These are phyloP conservation scores for Acanthamoeba divionensis DNA, from an alignment of 208 protist genomes.

Conservation along the genomic window DNA sequence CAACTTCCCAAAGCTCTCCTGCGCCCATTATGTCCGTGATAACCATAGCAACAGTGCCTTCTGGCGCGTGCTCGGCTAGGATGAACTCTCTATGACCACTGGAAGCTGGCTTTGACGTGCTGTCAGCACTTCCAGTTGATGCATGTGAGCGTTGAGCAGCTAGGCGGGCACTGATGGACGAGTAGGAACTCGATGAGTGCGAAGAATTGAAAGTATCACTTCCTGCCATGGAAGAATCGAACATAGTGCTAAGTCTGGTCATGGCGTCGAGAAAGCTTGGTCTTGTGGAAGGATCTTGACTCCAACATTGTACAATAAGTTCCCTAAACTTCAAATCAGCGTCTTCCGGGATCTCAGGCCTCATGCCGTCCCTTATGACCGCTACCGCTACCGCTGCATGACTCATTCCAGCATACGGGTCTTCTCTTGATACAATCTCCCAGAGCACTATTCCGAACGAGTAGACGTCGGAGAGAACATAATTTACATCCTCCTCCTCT, in stretches of 20 bases:
- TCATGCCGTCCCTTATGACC: background rate
- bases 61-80: background rate
- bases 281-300: background rate
- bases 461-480: background rate
- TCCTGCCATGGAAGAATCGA: background rate
- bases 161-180: too few species aligned
- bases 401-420: background rate
- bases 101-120: too few species aligned
- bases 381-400: background rate
- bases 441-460: background rate
- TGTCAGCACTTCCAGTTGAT: too few species aligned
- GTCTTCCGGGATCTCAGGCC: background rate
- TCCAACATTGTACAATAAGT: background rate
- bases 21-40: background rate
- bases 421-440: constrained; percentile 8
- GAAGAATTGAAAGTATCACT: too few species aligned
- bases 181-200: too few species aligned
- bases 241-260: background rate
- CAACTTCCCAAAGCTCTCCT: background rate
- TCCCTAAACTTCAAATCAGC: background rate
- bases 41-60: background rate
- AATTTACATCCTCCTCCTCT: background rate
- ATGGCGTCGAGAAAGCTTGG: constrained; percentile 36
- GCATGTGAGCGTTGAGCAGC: too few species aligned
- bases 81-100: too few species aligned